Evolutionary conservation across 179 eudicot genomes (phyloP).

Genomic region (Heliamphora pulchella): DNA sequence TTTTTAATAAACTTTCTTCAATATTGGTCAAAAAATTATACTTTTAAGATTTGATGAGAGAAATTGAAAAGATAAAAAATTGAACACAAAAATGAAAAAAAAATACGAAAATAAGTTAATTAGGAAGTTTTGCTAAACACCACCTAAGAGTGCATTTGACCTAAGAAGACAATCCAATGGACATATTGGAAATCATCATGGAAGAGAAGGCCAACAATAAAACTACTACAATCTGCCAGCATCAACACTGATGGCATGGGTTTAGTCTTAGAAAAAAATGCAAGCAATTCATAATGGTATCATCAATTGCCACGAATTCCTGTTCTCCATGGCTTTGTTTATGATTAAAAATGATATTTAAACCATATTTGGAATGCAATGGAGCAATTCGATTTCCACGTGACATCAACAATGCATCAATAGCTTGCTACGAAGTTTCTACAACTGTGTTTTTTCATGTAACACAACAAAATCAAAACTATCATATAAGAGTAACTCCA

Average conservation of each 20-base stretch:
- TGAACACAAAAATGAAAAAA: too few relatives aligned
- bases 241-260: not conserved
- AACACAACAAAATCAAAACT: too few relatives aligned
- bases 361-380: not conserved
- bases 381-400: not conserved
- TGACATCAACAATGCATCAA: not conserved
- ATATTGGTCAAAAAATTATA: too few relatives aligned
- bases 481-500: too few relatives aligned
- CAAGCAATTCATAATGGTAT: not conserved
- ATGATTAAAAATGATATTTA: not conserved
- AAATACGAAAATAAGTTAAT: too few relatives aligned
- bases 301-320: not conserved
- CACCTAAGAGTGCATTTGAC: too few relatives aligned
- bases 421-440: not conserved
- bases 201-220: not conserved
- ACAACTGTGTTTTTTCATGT: too few relatives aligned
- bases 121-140: too few relatives aligned
- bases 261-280: not conserved
- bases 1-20: too few relatives aligned
- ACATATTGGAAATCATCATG: not conserved
- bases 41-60: too few relatives aligned
- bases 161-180: too few relatives aligned
- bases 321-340: not conserved
- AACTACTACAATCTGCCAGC: not conserved
- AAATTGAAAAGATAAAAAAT: too few relatives aligned